Base-by-base conservation (phyloP, 2,329 filamentous ascomycete genomes). In the Aspergillus pseudoterreus region DNA sequence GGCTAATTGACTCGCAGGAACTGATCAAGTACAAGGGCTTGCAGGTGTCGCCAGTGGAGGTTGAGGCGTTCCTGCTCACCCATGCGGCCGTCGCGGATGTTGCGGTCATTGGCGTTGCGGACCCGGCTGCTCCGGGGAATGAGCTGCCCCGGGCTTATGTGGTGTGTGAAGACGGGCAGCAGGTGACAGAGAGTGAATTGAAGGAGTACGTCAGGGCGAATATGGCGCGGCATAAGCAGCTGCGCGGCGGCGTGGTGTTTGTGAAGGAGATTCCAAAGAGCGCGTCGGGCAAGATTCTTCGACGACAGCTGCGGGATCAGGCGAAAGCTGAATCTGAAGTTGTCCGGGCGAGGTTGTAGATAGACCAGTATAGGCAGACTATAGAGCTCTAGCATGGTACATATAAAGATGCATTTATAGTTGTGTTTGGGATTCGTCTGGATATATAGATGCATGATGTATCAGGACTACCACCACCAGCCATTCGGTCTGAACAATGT, bases 1-100 rank as follows among this genome's bases (percentile, higher is more conserved):
- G n/a, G 15, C 27, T 30, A 8, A 14, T 24, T 47, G 14, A 38
- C 12, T 27, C 2, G 11, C 3, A 57, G 55, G 55, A 57, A 38
- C 50, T 57, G 19, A 57, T 57, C 36, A 55, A 57, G 24, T 57
- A 57, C 39, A 57, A 57, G n/a, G 55, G 53, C 10, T 47, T 57
- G 24, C 53, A 57, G 43, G 55, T 57, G 15, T 57, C 55, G 10
- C 55, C 55, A 1, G 55, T 57, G 4, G 55, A 55, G 27, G 53
- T 57, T 12, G 55, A 57, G 35, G 53, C 47, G 22, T 49, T 48
- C 27, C 53, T 57, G 30, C 48, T 55, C 33, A 49, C 47, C 15
- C 55, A 55, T 46, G 47, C 45, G 6, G 14, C 30, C n/a, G 45
- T 57, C 19, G 52, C 52, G 19, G 55, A 57, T 32, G 52, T 53